phyloP scores from a whole-genome alignment of 1,284 basidiomycete species.

The Trichosporon inkin region DNA sequence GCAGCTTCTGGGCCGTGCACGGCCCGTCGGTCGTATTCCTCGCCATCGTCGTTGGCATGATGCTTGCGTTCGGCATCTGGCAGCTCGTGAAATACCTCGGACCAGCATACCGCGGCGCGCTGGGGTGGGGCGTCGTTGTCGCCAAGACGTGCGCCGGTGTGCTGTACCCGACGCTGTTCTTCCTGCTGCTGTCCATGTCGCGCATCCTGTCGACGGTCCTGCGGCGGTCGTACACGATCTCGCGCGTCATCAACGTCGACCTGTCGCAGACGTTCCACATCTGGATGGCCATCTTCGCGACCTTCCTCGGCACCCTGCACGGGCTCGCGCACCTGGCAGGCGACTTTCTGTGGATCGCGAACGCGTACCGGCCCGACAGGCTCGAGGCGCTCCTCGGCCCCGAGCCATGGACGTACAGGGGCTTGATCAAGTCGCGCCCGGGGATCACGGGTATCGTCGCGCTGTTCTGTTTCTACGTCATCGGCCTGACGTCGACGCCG shows the following conservation, averaged over 20 bases:
- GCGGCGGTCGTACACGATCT: constrained; percentile 26
- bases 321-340: constrained; percentile 33
- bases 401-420: constrained; percentile 22
- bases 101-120: constrained; percentile 24
- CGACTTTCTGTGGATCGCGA: constrained; percentile 28
- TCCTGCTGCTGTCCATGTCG: constrained; percentile 32
- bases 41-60: constrained; percentile 24
- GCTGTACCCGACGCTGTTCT: constrained; percentile 33
- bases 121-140: constrained; percentile 36
- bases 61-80: constrained; percentile 31
- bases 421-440: constrained; percentile 21
- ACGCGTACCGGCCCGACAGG: constrained; percentile 18
- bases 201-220: constrained; percentile 32
- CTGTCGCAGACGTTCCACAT: constrained; percentile 34
- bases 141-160: constrained; percentile 33
- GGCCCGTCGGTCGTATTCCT: constrained; percentile 31
- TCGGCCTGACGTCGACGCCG: constrained; percentile 24
- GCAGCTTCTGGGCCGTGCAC: constrained; percentile 29
- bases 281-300: constrained; percentile 26
- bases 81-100: constrained; percentile 33
- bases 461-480: constrained; percentile 27
- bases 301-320: constrained; percentile 29
- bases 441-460: constrained; percentile 28
- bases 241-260: constrained; percentile 34
- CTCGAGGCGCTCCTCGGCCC: constrained; percentile 20